A percentile compares a stretch with the other conserved stretches of the same genome.
These are phyloP conservation scores for Nicotiana knightiana DNA, from an alignment of 257 asterid species.

Conservation along the genomic window DNA sequence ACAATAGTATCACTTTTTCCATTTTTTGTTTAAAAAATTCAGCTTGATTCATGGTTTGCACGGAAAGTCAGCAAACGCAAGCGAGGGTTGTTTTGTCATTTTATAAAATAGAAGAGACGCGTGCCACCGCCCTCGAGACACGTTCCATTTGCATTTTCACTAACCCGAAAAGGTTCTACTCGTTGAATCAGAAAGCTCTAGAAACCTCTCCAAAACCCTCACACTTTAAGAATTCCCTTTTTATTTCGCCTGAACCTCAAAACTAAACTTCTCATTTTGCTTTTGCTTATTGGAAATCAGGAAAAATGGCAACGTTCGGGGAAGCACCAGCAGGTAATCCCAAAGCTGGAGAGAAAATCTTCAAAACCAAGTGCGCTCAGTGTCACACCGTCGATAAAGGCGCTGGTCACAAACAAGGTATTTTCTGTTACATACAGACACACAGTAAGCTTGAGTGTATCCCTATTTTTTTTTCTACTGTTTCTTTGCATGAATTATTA, in stretches of 20 bases:
- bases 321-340: slow-evolving; percentile 69
- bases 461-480: background rate
- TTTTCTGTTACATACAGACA: too few species aligned
- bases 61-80: background rate
- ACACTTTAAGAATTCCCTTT: background rate
- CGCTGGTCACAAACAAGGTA: slow-evolving; percentile 95
- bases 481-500: background rate
- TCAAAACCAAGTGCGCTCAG: slow-evolving; percentile 83
- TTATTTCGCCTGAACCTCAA: background rate
- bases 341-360: slow-evolving; percentile 73
- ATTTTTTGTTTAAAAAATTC: too few species aligned
- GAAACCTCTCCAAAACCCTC: background rate
- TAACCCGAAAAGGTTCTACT: slow-evolving; percentile 15
- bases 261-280: background rate
- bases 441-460: background rate
- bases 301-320: slow-evolving; percentile 57
- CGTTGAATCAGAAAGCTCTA: background rate
- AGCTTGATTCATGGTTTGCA: background rate
- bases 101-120: background rate
- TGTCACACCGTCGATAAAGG: slow-evolving; percentile 91
- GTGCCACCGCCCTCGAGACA: slow-evolving; percentile 35
- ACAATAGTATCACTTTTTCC: too few species aligned
- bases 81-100: background rate
- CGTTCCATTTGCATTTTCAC: slow-evolving; percentile 8
- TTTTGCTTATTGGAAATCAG: background rate